phyloP scores from a whole-genome alignment of 352 stramenopile species.

The Pythium biforme region DNA sequence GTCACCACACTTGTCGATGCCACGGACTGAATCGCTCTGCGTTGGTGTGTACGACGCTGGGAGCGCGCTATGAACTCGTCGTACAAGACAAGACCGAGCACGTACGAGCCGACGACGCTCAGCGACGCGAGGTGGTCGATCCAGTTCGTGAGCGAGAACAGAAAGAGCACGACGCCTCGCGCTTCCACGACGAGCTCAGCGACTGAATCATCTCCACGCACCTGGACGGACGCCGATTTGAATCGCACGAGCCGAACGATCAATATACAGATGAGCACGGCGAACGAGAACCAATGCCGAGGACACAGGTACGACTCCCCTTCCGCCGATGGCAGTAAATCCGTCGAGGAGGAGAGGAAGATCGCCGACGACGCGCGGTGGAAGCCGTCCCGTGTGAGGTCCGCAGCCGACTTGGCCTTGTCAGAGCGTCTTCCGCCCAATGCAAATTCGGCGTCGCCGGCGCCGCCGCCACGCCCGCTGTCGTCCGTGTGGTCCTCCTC shows the following conservation, averaged over 20 bases:
- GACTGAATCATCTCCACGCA: background rate
- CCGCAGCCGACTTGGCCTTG: background rate
- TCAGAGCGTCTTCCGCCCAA: background rate
- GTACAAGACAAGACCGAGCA: conserved; percentile 52
- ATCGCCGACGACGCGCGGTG: conserved; percentile 12
- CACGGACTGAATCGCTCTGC: background rate
- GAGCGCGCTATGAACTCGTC: conserved; percentile 28
- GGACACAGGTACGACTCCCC: conserved; percentile 41
- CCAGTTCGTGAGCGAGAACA: conserved; percentile 18
- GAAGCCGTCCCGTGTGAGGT: background rate
- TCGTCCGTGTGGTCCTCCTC: background rate
- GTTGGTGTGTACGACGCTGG: background rate
- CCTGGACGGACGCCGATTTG: background rate
- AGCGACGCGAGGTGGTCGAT: conserved; percentile 53
- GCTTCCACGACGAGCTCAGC: conserved; percentile 1
- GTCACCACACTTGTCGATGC: background rate
- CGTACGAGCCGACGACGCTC: conserved; percentile 45
- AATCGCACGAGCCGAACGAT: conserved; percentile 8
- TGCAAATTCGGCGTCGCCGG: background rate
- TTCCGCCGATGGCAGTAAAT: background rate
- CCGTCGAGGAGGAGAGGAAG: background rate
- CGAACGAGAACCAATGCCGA: conserved; percentile 40
- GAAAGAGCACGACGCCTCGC: conserved; percentile 18
- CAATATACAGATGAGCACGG: conserved; percentile 1
- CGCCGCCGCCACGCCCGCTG: background rate